phyloP scores from a whole-genome alignment of 1,284 basidiomycete species.

The Cutaneotrichosporon dermatis region DNA sequence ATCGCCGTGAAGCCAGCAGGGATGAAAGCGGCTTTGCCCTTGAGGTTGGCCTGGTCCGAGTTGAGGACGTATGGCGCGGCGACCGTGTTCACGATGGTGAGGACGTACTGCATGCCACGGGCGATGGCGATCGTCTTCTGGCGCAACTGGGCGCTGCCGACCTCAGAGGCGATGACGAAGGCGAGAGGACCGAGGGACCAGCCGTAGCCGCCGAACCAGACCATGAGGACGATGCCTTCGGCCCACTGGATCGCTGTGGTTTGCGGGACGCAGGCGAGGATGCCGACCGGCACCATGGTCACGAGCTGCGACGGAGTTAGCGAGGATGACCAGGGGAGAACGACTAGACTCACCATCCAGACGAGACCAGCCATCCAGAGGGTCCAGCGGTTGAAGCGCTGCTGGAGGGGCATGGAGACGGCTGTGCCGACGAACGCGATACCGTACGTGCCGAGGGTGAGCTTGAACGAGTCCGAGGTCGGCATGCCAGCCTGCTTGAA shows the following conservation, averaged over 20 bases:
- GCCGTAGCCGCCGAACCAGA: slow-evolving; percentile 8
- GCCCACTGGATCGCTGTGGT: slow-evolving; percentile 5
- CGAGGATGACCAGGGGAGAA: no score
- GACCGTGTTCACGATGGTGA: slow-evolving; percentile 10
- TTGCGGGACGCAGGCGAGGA: slow-evolving; percentile 34
- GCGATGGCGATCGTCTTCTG: slow-evolving; percentile 52
- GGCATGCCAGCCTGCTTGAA: slow-evolving; percentile 1
- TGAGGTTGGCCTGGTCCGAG: slow-evolving; percentile 17
- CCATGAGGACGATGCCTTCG: slow-evolving; percentile 7
- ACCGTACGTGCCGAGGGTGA: slow-evolving; percentile 6
- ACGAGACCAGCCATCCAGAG: slow-evolving; percentile 1
- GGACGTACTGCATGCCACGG: slow-evolving; percentile 50
- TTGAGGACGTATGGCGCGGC: slow-evolving; percentile 17
- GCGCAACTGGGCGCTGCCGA: slow-evolving; percentile 48
- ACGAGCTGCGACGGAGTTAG: no score
- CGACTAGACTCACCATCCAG: slow-evolving; percentile 27
- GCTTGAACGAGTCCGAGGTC: slow-evolving; percentile 2
- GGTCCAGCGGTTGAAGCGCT: background rate
- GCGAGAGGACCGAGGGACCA: slow-evolving; percentile 11
- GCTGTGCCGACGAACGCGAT: slow-evolving; percentile 4
- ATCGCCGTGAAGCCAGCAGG: slow-evolving; percentile 36
- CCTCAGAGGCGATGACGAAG: slow-evolving; percentile 47
- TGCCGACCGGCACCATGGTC: slow-evolving; percentile 49
- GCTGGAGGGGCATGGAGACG: background rate
- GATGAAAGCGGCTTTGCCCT: slow-evolving; percentile 28